A percentile compares a stretch with the other conserved stretches of the same genome.
Evolutionary conservation across 1,284 basidiomycete species (phyloP).

Genomic region (Coriolopsis trogii): DNA sequence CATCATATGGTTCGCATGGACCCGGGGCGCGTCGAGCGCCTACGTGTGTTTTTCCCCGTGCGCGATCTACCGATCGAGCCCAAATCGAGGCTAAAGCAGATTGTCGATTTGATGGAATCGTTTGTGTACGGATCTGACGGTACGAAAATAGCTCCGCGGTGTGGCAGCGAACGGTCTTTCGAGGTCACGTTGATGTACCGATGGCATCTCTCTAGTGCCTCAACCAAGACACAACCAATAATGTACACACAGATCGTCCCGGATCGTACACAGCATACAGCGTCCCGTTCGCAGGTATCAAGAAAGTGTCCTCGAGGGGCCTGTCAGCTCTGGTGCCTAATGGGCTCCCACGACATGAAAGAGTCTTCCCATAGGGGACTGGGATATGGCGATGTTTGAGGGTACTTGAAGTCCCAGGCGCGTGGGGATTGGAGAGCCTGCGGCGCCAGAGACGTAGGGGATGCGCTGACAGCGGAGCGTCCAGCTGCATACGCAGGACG

Average conservation of each 20-base stretch:
- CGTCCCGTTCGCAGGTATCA: too few species aligned
- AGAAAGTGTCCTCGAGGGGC: too few species aligned
- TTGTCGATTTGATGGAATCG: constrained; percentile 27
- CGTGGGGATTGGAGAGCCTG: constrained; percentile 33
- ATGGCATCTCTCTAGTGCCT: too few species aligned
- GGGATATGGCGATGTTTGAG: constrained; percentile 23
- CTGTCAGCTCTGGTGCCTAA: constrained; percentile 31
- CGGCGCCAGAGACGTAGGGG: constrained; percentile 27
- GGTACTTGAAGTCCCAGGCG: constrained; percentile 34
- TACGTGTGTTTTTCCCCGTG: neutral
- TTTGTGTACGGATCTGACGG: constrained; percentile 17
- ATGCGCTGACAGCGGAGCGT: constrained; percentile 1
- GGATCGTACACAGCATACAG: constrained; percentile 7
- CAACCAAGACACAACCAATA: constrained; percentile 1
- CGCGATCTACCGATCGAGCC: constrained; percentile 18
- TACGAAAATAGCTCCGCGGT: constrained; percentile 15
- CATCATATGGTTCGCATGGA: too few species aligned
- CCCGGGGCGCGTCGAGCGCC: too few species aligned
- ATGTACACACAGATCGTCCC: constrained; percentile 3
- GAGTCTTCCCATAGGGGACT: constrained; percentile 42
- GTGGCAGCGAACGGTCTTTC: neutral
- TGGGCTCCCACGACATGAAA: constrained; percentile 50
- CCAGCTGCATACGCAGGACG: constrained; percentile 6
- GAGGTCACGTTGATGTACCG: too few species aligned
- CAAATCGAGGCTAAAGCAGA: too few species aligned